Base-by-base conservation (phyloP, 2,329 filamentous ascomycete species). In the Hymenoscyphus fraxineus region DNA sequence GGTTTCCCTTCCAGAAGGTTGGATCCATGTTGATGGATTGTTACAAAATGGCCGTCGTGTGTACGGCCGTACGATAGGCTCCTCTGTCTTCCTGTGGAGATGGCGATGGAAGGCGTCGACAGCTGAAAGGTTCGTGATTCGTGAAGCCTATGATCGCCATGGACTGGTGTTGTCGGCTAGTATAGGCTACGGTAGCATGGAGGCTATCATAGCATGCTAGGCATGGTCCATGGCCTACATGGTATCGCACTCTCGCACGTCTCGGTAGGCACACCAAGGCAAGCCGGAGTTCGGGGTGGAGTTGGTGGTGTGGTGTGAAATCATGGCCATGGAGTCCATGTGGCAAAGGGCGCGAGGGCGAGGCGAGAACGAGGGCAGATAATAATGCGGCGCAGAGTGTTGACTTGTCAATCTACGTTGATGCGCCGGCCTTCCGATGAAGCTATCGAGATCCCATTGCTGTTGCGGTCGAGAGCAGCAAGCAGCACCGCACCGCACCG, bases 251-350 rank as follows among this genome's bases (percentile, higher is more conserved):
- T 27, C 22, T 27, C 22, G 22, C 22, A 27, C 22, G 22, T 27
- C 22, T 27, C 22, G 22, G 22, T 27, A 27, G 22, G 22, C 22
- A 6, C 9, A 19, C 1, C n/a, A 51, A 51, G 9, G 4, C 22
- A 4, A 51, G 44, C 10, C 44, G 44, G 44, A 22, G 19, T 22
- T 51, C 44, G 44, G 44, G 19, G 44, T 51, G 44, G 32, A 51
- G n/a, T 51, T n/a, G 19, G 44, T 47, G 32, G n/a, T n/a, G 44
- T 51, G 44, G n/a, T 51, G 44, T 22, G 44, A 19, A 22, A 51
- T 51, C 44, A 51, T 51, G 44, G 44, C 19, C 44, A 51, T 51
- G 44, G 44, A 27, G n/a, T 51, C 44, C 44, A 51, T 51, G 44
- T 51, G 44, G 44, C 44, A 51, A 51, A 51, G 44, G 3, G n/a